Evolutionary conservation across 2,329 filamentous ascomycete genomes (phyloP), one percentile per base, ranked within the genome.

Genomic region (Arachnopeziza araneosa): DNA sequence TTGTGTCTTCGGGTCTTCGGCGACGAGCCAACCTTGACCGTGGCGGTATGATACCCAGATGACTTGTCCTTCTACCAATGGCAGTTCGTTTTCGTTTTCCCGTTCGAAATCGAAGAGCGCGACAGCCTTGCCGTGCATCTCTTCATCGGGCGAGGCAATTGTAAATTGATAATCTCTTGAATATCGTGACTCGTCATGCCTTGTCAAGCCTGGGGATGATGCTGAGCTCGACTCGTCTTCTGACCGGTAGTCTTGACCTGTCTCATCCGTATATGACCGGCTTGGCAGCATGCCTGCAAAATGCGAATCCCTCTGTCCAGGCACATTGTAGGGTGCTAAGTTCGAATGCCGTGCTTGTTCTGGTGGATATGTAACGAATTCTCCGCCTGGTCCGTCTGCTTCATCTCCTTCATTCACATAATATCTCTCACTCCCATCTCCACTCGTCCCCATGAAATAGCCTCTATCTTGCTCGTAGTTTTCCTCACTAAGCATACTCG

Each of bases 11-110:
- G 93, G 93, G 70, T 99, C 95, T 76, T 97, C 91, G 3, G 95
- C 95, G 24, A 99, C 95, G 56, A 99, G 81, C 95, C 95, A 99
- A 58, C 95, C 95, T 75, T 98, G 92, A 19, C 93, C 93, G 72
- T 98, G 93, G 51, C 95, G 84, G 74, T 98, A 99, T 19, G 91
- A 96, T 24, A 99, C 93, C 79, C 95, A 89, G 59, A 99, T 96
- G 60, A 97, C 91, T 71, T 99, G 95, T 6, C 95, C 95, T 75
- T 99, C 95, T 0, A 91, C 87, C 53, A 99, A 78, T 3, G 92
- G 91, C 60, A 99, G 78, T 75, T 99, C 95, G 72, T 98, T 99
- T 73, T 97, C 92, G 73, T 98, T 97, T 75, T 98, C 93, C 32
- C 93, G 85, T 68, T 87, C 87, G 75, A 99, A 99, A 72, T 97